Evolutionary conservation across 345 rosid genomes (phyloP), one percentile per base, ranked within the genome.

Genomic region (Citrus cavaleriei): DNA sequence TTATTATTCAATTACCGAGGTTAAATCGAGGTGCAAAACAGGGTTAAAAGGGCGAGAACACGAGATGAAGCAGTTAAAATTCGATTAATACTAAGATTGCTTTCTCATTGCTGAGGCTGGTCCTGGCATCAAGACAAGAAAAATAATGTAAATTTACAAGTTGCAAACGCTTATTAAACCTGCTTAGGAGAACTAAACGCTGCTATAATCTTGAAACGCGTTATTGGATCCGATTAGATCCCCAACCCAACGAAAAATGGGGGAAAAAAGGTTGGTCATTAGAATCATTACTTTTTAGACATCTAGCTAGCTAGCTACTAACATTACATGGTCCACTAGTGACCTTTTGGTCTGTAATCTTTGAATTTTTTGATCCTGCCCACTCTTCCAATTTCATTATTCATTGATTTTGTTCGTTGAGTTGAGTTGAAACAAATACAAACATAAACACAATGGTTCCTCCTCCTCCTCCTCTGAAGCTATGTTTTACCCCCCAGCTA

Each of bases 311-410:
- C 49, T 40, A 10, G 16, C 49, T 42, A 10, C 49, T 42, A 12
- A 42, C 1, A 46, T 12, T 13, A 3, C 51, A 10, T 66, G 79
- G 24, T 19, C 79, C 79, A 66, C 63, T 12, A 32, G 21, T 34
- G 2, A 18, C 49, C 79, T 73, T 74, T 73, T 60, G 58, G 66
- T 46, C 66, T 73, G 84, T 79, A 49, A 57, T 57, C n/a, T 74
- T 72, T 81, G 81, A 81, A 81, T 72, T 72, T 59, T 42, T 42
- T 28, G 27, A 7, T 12, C 18, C 1, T 10, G 51, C 51, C 51
- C 51, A 46, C 16, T 46, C 51, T 46, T 46, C 51, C 51, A 46
- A 46, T 13, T 46, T 46, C 16, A 46, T 46, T 46, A 46, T 46
- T 46, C 51, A 46, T 46, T 46, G 51, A 46, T 46, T 46, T 46